Evolutionary conservation across 2,329 filamentous ascomycete species (phyloP), one percentile per base, ranked within the genome.

Genomic region (Aspergillus aculeatinus): DNA sequence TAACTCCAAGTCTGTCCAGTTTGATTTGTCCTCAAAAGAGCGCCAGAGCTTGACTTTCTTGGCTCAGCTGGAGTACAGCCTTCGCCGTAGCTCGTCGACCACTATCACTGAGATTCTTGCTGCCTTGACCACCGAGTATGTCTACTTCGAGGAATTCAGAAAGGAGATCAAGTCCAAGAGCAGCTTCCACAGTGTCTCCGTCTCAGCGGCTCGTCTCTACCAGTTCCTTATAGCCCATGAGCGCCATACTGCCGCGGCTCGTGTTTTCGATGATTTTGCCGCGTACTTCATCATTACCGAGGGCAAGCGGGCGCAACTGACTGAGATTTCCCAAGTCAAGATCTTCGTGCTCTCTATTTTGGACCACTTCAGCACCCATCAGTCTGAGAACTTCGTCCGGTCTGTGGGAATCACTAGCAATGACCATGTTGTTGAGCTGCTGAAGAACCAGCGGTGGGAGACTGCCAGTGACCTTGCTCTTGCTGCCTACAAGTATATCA

Each of bases 21-120:
- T 78, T 42, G 71, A 78, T 50, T 60, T 78, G 5, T 68, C 74
- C 1, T 66, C 68, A 1, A 71, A 70, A 54, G 69, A 70, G 10
- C 75, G 72, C n/a, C 68, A 74, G 51, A 72, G 70, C 52, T 68
- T 77, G 14, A 75, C 77, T 11, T 82, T 81, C 72, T 66, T 82
- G 21, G 80, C 80, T 19, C 77, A 80, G 57, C 68, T 81, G 1
- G 77, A 81, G 65, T 76, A 80, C 63, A 75, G 68, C 51, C 68
- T 77, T 16, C 70, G 67, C 33, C 52, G 59, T 5, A 48, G 48
- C 50, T 55, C 63, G 47, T 69, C 68, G 2, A 63, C 68, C 51
- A 75, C 75, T 5, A 64, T 81, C 12, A 77, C 74, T 14, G 77
- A 80, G 54, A 77, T 77, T 48, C 73, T 81, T 54, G 74, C 79